Evolutionary conservation across 78 protist species (phyloP).

Genomic region (Chrysochromulina tobinii): DNA sequence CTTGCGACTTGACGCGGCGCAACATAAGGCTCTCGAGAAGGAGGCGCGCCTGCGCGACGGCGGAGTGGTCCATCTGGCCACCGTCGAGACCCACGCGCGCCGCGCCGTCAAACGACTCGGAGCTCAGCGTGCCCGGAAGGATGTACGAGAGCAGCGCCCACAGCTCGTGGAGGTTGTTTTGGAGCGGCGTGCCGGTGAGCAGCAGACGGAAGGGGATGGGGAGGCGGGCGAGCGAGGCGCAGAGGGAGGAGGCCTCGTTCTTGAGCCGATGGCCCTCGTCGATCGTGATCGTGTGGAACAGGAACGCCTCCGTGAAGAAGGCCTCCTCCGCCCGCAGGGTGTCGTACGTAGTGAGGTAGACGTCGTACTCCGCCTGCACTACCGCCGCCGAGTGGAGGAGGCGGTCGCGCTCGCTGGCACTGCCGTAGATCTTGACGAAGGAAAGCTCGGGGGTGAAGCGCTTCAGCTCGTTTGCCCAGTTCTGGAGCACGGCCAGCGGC

Average conservation of each 20-base stretch:
- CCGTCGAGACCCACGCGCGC: neutral
- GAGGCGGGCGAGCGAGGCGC: neutral
- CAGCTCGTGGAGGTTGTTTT: constrained; percentile 98
- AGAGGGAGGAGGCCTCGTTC: neutral
- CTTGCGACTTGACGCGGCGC: neutral
- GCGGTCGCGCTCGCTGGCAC: constrained; percentile 1
- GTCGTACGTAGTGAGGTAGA: constrained; percentile 41
- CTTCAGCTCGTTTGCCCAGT: constrained; percentile 34
- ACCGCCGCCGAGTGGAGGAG: neutral
- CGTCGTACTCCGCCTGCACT: constrained; percentile 1
- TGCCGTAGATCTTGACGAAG: constrained; percentile 1
- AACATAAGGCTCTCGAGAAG: neutral
- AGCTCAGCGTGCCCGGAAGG: neutral
- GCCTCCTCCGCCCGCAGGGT: neutral
- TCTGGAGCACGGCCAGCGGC: constrained; percentile 39
- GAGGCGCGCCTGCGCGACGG: neutral
- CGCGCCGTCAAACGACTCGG: constrained; percentile 26
- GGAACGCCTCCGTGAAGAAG: neutral
- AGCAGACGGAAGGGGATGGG: neutral
- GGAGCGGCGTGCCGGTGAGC: constrained; percentile 69
- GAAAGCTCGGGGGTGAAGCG: constrained; percentile 23
- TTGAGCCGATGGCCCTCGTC: constrained; percentile 35
- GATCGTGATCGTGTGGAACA: neutral
- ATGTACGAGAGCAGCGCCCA: neutral
- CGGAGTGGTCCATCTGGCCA: neutral